phyloP scores from a whole-genome alignment of 1,139 yeast species.

The Kodamaea derodonti region DNA sequence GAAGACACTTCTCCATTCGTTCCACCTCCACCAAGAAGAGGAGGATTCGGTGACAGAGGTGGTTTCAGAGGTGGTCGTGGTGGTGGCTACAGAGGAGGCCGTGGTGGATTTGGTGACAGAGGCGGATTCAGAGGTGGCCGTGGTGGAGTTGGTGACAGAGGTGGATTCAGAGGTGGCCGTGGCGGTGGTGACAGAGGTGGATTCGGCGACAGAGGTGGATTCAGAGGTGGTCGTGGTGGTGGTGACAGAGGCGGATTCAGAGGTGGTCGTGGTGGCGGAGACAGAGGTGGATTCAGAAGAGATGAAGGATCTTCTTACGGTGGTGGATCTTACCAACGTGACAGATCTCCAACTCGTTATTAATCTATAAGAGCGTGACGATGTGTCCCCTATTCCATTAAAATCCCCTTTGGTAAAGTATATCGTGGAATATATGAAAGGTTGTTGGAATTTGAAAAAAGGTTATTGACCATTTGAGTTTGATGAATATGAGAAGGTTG shows the following conservation, averaged over 20 bases:
- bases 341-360: slow-evolving; percentile 58
- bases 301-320: slow-evolving; percentile 39
- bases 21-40: slow-evolving; percentile 59
- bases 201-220: slow-evolving; percentile 24
- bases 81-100: slow-evolving; percentile 18
- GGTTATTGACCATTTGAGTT: too few species aligned
- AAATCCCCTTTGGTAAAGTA: too few species aligned
- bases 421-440: too few species aligned
- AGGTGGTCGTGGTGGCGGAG: slow-evolving; percentile 31
- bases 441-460: too few species aligned
- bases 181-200: slow-evolving; percentile 45
- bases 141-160: slow-evolving; percentile 33
- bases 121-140: slow-evolving; percentile 31
- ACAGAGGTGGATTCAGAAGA: slow-evolving; percentile 28
- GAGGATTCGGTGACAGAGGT: slow-evolving; percentile 49
- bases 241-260: slow-evolving; percentile 20
- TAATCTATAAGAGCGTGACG: slow-evolving; percentile 20
- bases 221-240: slow-evolving; percentile 40
- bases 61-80: slow-evolving; percentile 18
- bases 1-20: slow-evolving; percentile 80
- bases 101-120: slow-evolving; percentile 19
- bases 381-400: too few species aligned
- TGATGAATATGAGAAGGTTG: too few species aligned
- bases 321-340: slow-evolving; percentile 45
- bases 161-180: slow-evolving; percentile 32